Percentiles rank a stretch among this genome's conserved stretches.
Conservation (phyloP, 768 basidiomycete genomes). For the Bullera alba region DNA sequence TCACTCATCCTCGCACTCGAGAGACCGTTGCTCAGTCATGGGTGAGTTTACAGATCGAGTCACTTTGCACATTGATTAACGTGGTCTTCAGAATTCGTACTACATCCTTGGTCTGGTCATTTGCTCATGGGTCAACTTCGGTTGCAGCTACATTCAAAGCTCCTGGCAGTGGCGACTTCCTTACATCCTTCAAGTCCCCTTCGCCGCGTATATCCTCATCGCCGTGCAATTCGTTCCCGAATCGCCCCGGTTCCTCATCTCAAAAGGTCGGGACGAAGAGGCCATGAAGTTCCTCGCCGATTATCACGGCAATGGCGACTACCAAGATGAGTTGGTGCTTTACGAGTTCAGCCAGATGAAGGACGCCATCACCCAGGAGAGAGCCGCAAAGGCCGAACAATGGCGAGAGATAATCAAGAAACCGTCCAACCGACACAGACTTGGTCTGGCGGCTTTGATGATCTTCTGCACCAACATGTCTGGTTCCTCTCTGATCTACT, state of each 20-base stretch:
- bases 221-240: slow-evolving; percentile 47
- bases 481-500: slow-evolving; percentile 44
- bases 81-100: slow-evolving; percentile 39
- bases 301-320: slow-evolving; percentile 46
- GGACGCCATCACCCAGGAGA: slow-evolving; percentile 41
- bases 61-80: background rate
- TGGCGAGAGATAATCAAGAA: slow-evolving; percentile 42
- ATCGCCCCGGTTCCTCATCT: slow-evolving; percentile 45
- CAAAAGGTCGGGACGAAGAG: slow-evolving; percentile 41
- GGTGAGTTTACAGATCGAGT: slow-evolving; percentile 15
- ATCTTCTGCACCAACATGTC: slow-evolving; percentile 40
- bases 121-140: slow-evolving; percentile 44
- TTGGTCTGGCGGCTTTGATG: slow-evolving; percentile 43
- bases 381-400: slow-evolving; percentile 39
- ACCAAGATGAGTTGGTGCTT: slow-evolving; percentile 43
- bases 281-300: slow-evolving; percentile 43
- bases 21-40: slow-evolving; percentile 40
- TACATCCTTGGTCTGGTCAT: slow-evolving; percentile 46
- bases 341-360: slow-evolving; percentile 48
- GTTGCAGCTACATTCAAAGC: slow-evolving; percentile 30
- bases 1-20: slow-evolving; percentile 46
- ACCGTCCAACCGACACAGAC: slow-evolving; percentile 37
- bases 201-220: slow-evolving; percentile 44
- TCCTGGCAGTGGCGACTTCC: slow-evolving; percentile 47
- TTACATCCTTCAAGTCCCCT: slow-evolving; percentile 44